phyloP scores from a whole-genome alignment of 2,329 filamentous ascomycete genomes.

The Pyrenophora tritici-repentis region DNA sequence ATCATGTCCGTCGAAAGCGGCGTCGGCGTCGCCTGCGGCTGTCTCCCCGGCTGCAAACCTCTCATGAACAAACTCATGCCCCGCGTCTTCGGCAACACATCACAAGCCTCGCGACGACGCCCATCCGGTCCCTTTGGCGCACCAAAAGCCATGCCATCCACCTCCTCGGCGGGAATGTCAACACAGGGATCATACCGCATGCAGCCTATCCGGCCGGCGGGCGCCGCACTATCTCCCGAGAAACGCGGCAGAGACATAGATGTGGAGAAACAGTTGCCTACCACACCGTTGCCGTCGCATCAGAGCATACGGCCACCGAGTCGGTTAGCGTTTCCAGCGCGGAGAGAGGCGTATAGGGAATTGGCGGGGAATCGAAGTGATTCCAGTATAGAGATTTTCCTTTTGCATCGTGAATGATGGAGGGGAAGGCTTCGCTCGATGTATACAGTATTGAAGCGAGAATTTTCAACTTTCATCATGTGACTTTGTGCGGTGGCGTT shows the following conservation, averaged over 20 bases:
- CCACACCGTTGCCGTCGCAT: constrained; percentile 1
- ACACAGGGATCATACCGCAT: constrained; percentile 5
- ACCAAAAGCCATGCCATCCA: background rate
- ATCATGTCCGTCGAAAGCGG: constrained; percentile 36
- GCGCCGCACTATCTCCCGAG: background rate
- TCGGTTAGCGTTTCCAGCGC: constrained; percentile 3
- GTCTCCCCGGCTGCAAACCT: constrained; percentile 41
- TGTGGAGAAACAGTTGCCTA: background rate
- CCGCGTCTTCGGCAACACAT: constrained; percentile 26
- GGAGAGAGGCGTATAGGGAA: constrained; percentile 7
- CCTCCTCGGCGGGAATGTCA: background rate
- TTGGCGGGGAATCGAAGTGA: constrained; percentile 4
- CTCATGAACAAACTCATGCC: constrained; percentile 35
- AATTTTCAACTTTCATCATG: no score
- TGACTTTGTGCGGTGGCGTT: no score
- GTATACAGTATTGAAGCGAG: no score
- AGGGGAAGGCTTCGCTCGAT: no score
- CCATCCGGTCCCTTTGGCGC: constrained; percentile 5
- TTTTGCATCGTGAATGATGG: constrained; percentile 6
- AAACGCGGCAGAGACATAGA: background rate
- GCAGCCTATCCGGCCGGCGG: background rate
- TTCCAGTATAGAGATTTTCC: constrained; percentile 10
- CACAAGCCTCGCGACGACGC: constrained; percentile 12
- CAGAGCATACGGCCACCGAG: constrained; percentile 8
- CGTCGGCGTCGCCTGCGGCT: constrained; percentile 40